A percentile compares a stretch with the other conserved stretches of the same genome.
Evolutionary conservation across 805 yeast genomes (phyloP).

Genomic region (Candida silvicultrix): DNA sequence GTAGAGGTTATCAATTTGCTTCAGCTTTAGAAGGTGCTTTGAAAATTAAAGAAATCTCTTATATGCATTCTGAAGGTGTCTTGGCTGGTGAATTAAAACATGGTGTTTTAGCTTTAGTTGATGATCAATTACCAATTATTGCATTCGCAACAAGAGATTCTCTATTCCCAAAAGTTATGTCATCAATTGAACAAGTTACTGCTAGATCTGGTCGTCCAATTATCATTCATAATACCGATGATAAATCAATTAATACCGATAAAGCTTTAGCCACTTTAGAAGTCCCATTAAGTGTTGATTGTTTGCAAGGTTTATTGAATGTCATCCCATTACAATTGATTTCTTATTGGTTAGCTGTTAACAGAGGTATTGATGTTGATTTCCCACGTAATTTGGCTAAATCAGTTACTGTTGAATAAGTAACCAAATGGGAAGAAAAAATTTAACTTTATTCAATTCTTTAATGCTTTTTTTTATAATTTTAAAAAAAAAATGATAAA

Average conservation of each 20-base stretch:
- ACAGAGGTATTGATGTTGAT: conserved; percentile 94
- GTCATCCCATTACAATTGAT: conserved; percentile 93
- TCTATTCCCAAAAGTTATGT: conserved; percentile 90
- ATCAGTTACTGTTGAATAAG: conserved; percentile 91
- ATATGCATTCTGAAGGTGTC: conserved; percentile 99
- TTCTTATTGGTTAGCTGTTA: conserved; percentile 95
- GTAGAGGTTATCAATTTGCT: conserved; percentile 97
- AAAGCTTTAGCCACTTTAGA: conserved; percentile 67
- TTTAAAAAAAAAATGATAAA: too few species aligned
- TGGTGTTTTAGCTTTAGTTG: conserved; percentile 96
- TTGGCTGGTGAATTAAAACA: conserved; percentile 98
- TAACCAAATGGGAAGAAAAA: neutral
- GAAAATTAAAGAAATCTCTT: conserved; percentile 95
- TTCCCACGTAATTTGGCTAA: conserved; percentile 98
- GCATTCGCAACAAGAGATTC: conserved; percentile 97
- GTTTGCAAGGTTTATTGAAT: conserved; percentile 93
- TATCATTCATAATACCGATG: conserved; percentile 82
- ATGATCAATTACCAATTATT: conserved; percentile 87
- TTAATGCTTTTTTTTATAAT: neutral
- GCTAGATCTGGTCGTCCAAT: conserved; percentile 98
- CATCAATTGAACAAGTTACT: conserved; percentile 92
- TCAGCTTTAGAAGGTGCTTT: conserved; percentile 98
- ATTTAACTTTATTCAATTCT: neutral
- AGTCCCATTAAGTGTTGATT: conserved; percentile 94
- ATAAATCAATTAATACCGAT: conserved; percentile 47